Conservation (phyloP, 441 rosid species). For the Pelargonium cotyledonis region DNA sequence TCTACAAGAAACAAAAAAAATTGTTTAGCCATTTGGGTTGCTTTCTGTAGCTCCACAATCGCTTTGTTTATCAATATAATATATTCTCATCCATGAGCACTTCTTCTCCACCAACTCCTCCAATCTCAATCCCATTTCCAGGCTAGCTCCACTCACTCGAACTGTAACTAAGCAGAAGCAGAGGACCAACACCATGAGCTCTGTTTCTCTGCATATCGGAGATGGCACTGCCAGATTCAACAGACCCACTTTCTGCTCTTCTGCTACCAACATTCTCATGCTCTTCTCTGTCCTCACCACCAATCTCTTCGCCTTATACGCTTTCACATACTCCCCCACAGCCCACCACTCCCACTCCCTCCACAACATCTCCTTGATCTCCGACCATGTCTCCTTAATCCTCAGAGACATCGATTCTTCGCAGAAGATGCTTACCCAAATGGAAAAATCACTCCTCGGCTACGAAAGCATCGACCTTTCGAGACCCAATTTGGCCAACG, state of each 20-base stretch:
- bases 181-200: slow-evolving; percentile 43
- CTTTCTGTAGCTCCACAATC: too few species aligned
- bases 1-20: too few species aligned
- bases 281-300: slow-evolving; percentile 80
- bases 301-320: slow-evolving; percentile 81
- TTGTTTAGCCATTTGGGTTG: too few species aligned
- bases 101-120: too few species aligned
- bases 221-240: slow-evolving; percentile 90
- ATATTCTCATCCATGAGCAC: too few species aligned
- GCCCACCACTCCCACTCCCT: slow-evolving; percentile 23
- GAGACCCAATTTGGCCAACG: neutral
- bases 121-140: too few species aligned
- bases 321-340: slow-evolving; percentile 64
- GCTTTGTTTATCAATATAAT: too few species aligned
- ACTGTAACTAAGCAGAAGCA: neutral
- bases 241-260: slow-evolving; percentile 61
- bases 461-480: neutral
- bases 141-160: too few species aligned
- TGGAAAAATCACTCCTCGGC: slow-evolving; percentile 11
- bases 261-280: slow-evolving; percentile 83
- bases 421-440: slow-evolving; percentile 74
- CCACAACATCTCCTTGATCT: slow-evolving; percentile 62
- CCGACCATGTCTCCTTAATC: slow-evolving; percentile 78
- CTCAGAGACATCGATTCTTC: slow-evolving; percentile 78
- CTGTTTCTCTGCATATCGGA: slow-evolving; percentile 71